Conservation (phyloP, 768 basidiomycete species). For the Hygrophoropsis aurantiaca region DNA sequence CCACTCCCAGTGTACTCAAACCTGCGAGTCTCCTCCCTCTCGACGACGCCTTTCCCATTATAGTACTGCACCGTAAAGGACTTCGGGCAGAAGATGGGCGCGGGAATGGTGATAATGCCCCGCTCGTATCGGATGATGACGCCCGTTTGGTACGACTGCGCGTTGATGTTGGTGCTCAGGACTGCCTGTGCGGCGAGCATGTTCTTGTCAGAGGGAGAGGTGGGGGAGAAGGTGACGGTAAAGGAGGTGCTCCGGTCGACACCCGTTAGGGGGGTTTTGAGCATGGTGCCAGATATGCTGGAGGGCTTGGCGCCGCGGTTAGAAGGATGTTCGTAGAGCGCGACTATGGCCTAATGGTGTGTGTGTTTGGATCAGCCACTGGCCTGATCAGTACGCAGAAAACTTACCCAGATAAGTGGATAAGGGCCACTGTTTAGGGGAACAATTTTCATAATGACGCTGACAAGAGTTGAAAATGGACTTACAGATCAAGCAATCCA, state of each 20-base stretch:
- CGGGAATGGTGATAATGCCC: slow-evolving; percentile 62
- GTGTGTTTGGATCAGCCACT: background rate
- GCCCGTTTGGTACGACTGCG: slow-evolving; percentile 45
- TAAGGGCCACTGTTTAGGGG: slow-evolving; percentile 76
- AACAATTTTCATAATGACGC: slow-evolving; percentile 5
- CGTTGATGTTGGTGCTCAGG: slow-evolving; percentile 67
- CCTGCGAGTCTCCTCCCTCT: slow-evolving; percentile 55
- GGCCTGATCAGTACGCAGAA: background rate
- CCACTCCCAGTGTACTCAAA: slow-evolving; percentile 68
- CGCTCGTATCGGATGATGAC: slow-evolving; percentile 73
- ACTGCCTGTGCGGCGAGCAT: slow-evolving; percentile 68
- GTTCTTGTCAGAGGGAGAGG: slow-evolving; percentile 33
- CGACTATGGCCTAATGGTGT: slow-evolving; percentile 62
- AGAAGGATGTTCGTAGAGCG: slow-evolving; percentile 76
- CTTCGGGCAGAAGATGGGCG: slow-evolving; percentile 68
- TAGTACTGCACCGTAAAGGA: slow-evolving; percentile 65
- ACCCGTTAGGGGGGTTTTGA: slow-evolving; percentile 74
- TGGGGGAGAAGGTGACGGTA: slow-evolving; percentile 62
- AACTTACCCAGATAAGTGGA: slow-evolving; percentile 72
- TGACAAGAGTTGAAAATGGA: slow-evolving; percentile 4
- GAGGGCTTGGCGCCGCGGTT: slow-evolving; percentile 63
- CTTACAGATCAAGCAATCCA: slow-evolving; percentile 80
- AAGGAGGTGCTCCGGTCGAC: slow-evolving; percentile 81
- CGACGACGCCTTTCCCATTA: slow-evolving; percentile 42
- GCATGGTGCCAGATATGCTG: slow-evolving; percentile 64